A percentile compares a stretch with the other conserved stretches of the same genome.
These are phyloP conservation scores for Bocquillonia castaneifolia DNA, from an alignment of 441 rosid species.

Conservation along the genomic window DNA sequence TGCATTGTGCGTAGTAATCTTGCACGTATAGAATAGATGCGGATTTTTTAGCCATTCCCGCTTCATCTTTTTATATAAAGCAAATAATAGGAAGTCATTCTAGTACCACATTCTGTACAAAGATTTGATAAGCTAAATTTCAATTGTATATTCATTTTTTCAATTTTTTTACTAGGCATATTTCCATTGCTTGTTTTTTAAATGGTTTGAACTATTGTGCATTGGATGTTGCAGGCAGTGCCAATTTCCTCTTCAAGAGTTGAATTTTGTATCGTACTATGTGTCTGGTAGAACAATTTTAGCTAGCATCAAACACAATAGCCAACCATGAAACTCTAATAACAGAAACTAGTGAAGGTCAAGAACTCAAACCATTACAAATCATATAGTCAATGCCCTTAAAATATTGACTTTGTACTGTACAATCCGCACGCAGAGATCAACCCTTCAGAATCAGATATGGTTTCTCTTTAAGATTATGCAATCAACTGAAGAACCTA, in stretches of 20 bases:
- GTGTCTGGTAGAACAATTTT: too few relatives aligned
- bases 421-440: too few relatives aligned
- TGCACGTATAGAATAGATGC: conserved; percentile 5
- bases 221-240: not conserved
- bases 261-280: too few relatives aligned
- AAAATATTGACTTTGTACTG: too few relatives aligned
- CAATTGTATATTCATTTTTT: not conserved
- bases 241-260: not conserved
- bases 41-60: not conserved
- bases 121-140: not conserved
- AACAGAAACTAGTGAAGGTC: too few relatives aligned
- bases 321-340: too few relatives aligned
- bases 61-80: conserved; percentile 14
- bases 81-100: not conserved
- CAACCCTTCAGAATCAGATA: too few relatives aligned
- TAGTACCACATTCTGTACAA: conserved; percentile 8
- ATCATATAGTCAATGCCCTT: too few relatives aligned
- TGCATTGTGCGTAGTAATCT: not conserved
- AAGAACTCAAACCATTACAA: too few relatives aligned
- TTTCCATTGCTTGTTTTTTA: not conserved
- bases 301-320: too few relatives aligned
- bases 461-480: too few relatives aligned
- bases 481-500: too few relatives aligned
- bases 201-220: not conserved
- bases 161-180: not conserved